Base-by-base conservation (phyloP, 352 stramenopile species). In the Globisporangium acanthophoron region DNA sequence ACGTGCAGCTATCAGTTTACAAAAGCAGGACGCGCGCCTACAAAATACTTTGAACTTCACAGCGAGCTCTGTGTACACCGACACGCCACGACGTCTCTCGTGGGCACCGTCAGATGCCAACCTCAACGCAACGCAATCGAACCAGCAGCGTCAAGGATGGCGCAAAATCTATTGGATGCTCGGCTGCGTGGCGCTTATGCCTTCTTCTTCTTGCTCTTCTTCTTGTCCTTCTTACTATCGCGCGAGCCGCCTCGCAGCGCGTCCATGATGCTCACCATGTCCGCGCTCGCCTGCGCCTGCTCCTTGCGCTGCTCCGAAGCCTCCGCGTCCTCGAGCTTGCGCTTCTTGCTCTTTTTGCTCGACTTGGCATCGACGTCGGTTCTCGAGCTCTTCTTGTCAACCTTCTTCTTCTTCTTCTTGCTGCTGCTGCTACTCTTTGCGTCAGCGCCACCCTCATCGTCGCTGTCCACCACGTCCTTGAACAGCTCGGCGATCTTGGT, bases 401-500 rank as follows among this genome's bases (percentile, higher is more conserved):
- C 40, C 24, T 53, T 60, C 29, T 12, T 62, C 39, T 12, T 62
- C 39, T n/a, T 16, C 18, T 24, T 59, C 51, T 27, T 61, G 27
- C 51, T 62, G 37, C 51, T 62, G 29, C 29, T 33, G 24, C 18
- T 33, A 21, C 41, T 21, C 15, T 41, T 61, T 5, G 8, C 50
- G 12, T 56, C 35, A 11, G 40, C 20, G 35, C n/a, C 37, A 35
- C 11, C 50, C 13, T 74, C 63, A 5, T 74, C 58, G n/a, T 65
- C 56, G 16, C 69, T 59, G 24, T 78, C 66, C 27, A 88, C 70
- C 3, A 92, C 62, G 59, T 90, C 83, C 61, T 86, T 88, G 53
- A 93, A 93, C 40, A 92, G 52, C 27, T 89, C 76, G 13, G 70
- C 71, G 29, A 93, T 88, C 69, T 93, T 93, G 66, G 78, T 61